Evolutionary conservation across 495 filamentous ascomycete genomes (phyloP).

Genomic region (Xylaria flabelliformis): DNA sequence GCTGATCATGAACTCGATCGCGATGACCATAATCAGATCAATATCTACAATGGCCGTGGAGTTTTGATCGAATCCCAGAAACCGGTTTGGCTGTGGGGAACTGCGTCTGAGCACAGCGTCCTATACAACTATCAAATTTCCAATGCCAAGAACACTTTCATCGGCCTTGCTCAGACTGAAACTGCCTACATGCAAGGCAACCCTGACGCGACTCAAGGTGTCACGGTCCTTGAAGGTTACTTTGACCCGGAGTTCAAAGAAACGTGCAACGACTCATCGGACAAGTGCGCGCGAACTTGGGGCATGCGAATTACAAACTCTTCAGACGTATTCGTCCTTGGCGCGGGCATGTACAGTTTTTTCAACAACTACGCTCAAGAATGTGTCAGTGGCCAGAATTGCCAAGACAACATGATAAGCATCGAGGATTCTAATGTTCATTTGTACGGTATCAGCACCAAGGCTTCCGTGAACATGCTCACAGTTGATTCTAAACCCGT

Average conservation of each 20-base stretch:
- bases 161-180: constrained; percentile 87
- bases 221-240: constrained; percentile 65
- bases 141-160: constrained; percentile 81
- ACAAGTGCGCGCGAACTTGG: constrained; percentile 79
- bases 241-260: constrained; percentile 77
- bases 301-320: constrained; percentile 79
- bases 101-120: constrained; percentile 84
- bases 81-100: constrained; percentile 76
- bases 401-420: constrained; percentile 87
- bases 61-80: constrained; percentile 73
- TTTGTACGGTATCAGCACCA: constrained; percentile 83
- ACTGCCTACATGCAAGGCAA: constrained; percentile 93
- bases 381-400: constrained; percentile 75
- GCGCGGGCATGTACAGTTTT: constrained; percentile 84
- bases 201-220: constrained; percentile 73
- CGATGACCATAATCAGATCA: constrained; percentile 77
- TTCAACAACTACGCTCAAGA: constrained; percentile 84
- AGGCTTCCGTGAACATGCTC: constrained; percentile 87
- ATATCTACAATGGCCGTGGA: constrained; percentile 91
- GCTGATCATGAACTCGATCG: constrained; percentile 91
- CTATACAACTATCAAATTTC: constrained; percentile 88
- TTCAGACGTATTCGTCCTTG: constrained; percentile 72
- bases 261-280: constrained; percentile 65
- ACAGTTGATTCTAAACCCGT: constrained; percentile 61
- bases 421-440: constrained; percentile 72